Base-by-base conservation (phyloP, 495 filamentous ascomycete species). In the Peziza echinospora region DNA sequence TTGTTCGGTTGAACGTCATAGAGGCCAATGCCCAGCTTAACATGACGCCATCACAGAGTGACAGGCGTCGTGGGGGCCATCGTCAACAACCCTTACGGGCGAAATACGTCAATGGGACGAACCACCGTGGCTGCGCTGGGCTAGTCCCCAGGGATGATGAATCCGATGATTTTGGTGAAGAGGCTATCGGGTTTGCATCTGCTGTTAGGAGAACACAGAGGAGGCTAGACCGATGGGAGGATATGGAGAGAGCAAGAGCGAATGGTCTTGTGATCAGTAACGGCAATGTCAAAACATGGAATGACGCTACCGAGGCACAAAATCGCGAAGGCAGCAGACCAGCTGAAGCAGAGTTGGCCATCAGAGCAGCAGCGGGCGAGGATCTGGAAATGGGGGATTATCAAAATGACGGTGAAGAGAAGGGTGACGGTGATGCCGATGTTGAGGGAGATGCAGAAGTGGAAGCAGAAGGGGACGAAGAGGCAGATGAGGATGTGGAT, bases 141-240 rank as follows among this genome's bases (percentile, higher is more conserved):
- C 61, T 92, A 21, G 67, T 77, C 43, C 77, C 76, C 19, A 71
- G 78, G 4, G 66, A 68, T n/a, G 62, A 66, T 7, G 72, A 74
- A 48, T 68, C 75, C 19, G 73, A 82, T 44, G 84, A 89, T 57
- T 89, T 73, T 57, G 84, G 84, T 43, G 84, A 89, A 57, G 77
- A 84, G 54, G 71, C 77, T 19, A 67, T 69, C 26, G 70, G 76
- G n/a, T 84, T 75, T 50, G 68, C 77, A 25, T 79, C 81, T 11
- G 73, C 80, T 3, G 62, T 87, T 10, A 69, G 84, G 42, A 73
- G 84, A 44, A 70, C 73, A 0, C 60, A 68, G 9, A 69, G 84
- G 21, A 67, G 84, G 47, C 68, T 92, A n/a, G 66, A 73, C 47
- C 72, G 84, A 21, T 85, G 82, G 82, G 74, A 79, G 43, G 63